These are phyloP conservation scores for Hypoxylon sp. DNA, from an alignment of 2,329 filamentous ascomycete genomes.

Conservation along the genomic window DNA sequence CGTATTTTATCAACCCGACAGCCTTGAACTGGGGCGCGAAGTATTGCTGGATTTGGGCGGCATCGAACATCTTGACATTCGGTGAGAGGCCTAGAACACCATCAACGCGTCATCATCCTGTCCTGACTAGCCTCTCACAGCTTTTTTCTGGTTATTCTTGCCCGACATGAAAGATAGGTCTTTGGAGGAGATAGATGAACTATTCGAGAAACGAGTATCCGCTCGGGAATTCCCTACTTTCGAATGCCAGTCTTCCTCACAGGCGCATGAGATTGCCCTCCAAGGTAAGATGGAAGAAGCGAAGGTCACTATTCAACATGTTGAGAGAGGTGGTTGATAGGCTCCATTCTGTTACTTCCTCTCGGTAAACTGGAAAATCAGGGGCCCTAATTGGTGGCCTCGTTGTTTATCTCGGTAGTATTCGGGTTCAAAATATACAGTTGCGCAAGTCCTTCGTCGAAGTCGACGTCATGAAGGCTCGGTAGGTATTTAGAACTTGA, in stretches of 20 bases:
- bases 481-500: neutral
- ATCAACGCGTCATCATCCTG: neutral
- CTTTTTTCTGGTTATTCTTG: slow-evolving; percentile 46
- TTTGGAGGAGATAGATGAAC: slow-evolving; percentile 48
- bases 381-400: neutral
- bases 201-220: slow-evolving; percentile 46
- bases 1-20: slow-evolving; percentile 61
- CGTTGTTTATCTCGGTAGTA: neutral
- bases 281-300: slow-evolving; percentile 43
- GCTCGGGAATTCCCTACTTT: slow-evolving; percentile 41
- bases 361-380: neutral
- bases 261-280: slow-evolving; percentile 40
- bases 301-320: slow-evolving; percentile 22
- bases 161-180: slow-evolving; percentile 48
- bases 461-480: neutral
- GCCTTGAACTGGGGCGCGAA: slow-evolving; percentile 60
- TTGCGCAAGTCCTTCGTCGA: neutral
- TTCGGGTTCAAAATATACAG: neutral
- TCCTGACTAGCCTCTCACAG: slow-evolving; percentile 13
- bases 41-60: slow-evolving; percentile 60
- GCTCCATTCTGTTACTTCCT: neutral
- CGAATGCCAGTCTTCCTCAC: slow-evolving; percentile 36
- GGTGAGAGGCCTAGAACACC: slow-evolving; percentile 23
- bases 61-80: slow-evolving; percentile 46
- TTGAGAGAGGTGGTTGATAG: slow-evolving; percentile 16